Base-by-base conservation (phyloP, 768 basidiomycete species). In the Lyophyllum decastes region DNA sequence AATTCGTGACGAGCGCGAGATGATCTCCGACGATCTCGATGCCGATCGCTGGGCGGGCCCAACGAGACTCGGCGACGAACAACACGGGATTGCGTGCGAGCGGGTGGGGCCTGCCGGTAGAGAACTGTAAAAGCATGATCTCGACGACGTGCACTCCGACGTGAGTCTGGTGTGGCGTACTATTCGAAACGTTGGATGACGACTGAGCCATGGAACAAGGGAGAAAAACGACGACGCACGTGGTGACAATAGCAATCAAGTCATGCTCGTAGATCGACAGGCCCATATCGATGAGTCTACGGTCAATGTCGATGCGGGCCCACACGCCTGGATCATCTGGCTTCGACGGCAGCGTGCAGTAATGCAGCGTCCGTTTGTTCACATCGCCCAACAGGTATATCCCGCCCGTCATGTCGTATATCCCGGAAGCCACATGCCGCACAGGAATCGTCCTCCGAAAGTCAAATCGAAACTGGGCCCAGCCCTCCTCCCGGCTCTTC, bases 321-420 rank as follows among this genome's bases (percentile, higher is more conserved):
- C 74, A 77, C 22, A 55, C 52, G 1, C 63, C 33, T 9, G 63
- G 57, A 22, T 75, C 70, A 10, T 52, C 57, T 3, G 62, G 57
- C 19, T 49, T 58, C 16, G 65, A 68, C 3, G 79, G 78, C 0
- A 80, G 67, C 6, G 47, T 53, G 27, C 72, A 54, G 47, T 71
- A 78, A 26, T 76, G 67, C n/a, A 80, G 58, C 9, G 60, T 57
- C 16, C 51, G 62, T 35, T 64, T 51, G 5, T 58, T 60, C 9
- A n/a, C 25, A 48, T 74, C 63, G 2, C 78, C 76, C 4, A 76
- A 64, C 9, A 81, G 58, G 57, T 74, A 79, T 1, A 73, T 65
- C 2, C 78, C 76, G 0, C 70, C 76, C 1, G 72, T 72, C 7
- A 81, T 65, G 57, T 81, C 77, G 51, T 78, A 79, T 38, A 81